These are phyloP conservation scores for Pseudogymnoascus sp. DNA, from an alignment of 2,329 filamentous ascomycete species.

Conservation along the genomic window DNA sequence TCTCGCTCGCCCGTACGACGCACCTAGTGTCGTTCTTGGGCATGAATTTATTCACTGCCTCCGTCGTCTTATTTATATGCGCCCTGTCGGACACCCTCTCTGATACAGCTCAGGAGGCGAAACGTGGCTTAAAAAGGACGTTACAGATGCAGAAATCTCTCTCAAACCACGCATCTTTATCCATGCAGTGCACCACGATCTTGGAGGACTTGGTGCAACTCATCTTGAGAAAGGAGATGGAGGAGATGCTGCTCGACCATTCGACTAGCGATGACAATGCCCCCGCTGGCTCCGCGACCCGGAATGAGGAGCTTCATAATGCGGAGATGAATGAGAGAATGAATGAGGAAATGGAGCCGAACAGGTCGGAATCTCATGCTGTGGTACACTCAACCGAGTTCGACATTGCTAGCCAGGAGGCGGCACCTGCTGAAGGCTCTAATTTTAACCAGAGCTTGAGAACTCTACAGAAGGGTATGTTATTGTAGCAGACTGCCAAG, in stretches of 20 bases:
- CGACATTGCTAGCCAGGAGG: not conserved
- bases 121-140: constrained; percentile 35
- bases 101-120: constrained; percentile 33
- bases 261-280: not conserved
- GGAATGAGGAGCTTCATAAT: not conserved
- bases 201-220: constrained; percentile 18
- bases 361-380: not conserved
- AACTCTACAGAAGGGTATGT: not conserved
- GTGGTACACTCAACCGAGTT: not conserved
- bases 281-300: not conserved
- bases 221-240: constrained; percentile 13
- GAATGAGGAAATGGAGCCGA: not conserved
- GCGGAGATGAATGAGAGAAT: not conserved
- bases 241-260: constrained; percentile 9
- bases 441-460: not conserved
- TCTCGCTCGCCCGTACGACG: constrained; percentile 32
- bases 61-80: constrained; percentile 34
- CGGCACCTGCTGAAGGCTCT: not conserved
- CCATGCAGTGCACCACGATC: constrained; percentile 28
- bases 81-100: constrained; percentile 35
- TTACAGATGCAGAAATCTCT: constrained; percentile 32
- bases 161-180: constrained; percentile 27
- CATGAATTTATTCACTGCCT: constrained; percentile 37
- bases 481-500: not conserved
- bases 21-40: constrained; percentile 36